Evolutionary conservation across 352 stramenopile genomes (phyloP), one percentile per base, ranked within the genome.

Genomic region (Globisporangium megalacanthum): DNA sequence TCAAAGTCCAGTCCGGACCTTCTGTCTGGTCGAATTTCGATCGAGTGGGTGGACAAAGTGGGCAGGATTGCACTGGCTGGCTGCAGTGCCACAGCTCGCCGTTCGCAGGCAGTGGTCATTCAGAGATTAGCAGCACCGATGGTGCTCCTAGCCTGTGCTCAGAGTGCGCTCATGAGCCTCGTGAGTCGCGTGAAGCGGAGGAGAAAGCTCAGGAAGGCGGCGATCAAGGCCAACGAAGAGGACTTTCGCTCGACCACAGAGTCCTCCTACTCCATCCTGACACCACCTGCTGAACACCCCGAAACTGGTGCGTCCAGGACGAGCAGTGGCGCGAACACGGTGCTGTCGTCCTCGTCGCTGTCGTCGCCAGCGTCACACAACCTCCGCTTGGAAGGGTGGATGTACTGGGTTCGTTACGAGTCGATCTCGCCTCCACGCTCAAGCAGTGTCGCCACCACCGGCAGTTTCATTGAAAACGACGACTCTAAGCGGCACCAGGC

Each of bases 321-420:
- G 22, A 64, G 36, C 52, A 58, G 52, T 37, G 45, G 37, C 45
- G 37, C 17, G 14, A 58, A 36, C 14, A 56, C 52, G 39, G 36
- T 35, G 17, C 19, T 25, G 44, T n/a, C 31, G 9, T 52, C 25
- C 17, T 63, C 57, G 0, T 35, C 44, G n/a, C 36, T 29, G 9
- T 44, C 51, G 22, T 59, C 58, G 9, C 37, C 51, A 25, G 36
- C 50, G 19, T 37, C 60, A 19, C 64, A 61, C 13, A 72, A 70
- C 42, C 51, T 66, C 3, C 66, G 64, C 1, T 29, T 73, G 13
- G 58, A 75, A 46, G 64, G 60, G 20, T 79, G 70, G 70, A 79
- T 79, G 70, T 79, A 70, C 61, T 79, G 70, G 70, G 61, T 56
- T 19, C 66, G 66, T 15, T 62, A 54, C 36, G 64, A 73, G 17